A percentile compares a stretch with the other conserved stretches of the same genome.
Evolutionary conservation across 2,329 filamentous ascomycete species (phyloP).

Genomic region (Cercospora sp.): DNA sequence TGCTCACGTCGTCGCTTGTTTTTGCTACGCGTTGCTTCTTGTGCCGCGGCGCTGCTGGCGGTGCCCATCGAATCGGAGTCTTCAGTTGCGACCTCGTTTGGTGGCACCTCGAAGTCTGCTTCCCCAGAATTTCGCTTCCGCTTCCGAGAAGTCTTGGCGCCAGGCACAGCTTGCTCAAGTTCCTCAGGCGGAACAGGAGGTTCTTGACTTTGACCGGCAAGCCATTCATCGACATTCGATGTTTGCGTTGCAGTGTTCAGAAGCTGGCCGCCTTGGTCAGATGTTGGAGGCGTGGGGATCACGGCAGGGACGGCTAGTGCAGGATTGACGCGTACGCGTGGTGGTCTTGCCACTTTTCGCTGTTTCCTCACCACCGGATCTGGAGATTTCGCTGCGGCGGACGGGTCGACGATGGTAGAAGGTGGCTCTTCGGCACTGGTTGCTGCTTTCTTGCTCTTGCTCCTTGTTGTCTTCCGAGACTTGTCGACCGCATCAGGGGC

Average conservation of each 20-base stretch:
- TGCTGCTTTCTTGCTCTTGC: neutral
- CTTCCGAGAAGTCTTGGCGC: slow-evolving; percentile 18
- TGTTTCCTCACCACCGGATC: slow-evolving; percentile 1
- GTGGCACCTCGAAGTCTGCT: slow-evolving; percentile 20
- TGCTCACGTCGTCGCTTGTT: neutral
- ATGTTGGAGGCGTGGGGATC: slow-evolving; percentile 15
- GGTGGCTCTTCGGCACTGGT: neutral
- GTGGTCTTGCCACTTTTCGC: slow-evolving; percentile 4
- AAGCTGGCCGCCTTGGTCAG: slow-evolving; percentile 6
- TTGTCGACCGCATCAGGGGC: neutral
- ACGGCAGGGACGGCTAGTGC: slow-evolving; percentile 3
- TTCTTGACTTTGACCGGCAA: slow-evolving; percentile 17
- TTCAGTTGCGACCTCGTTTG: slow-evolving; percentile 12
- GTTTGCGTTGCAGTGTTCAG: neutral
- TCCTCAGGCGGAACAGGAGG: slow-evolving; percentile 15
- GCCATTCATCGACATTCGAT: slow-evolving; percentile 13
- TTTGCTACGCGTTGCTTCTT: slow-evolving; percentile 11
- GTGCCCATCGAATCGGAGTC: slow-evolving; percentile 11
- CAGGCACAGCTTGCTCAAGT: neutral
- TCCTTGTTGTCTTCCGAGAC: neutral
- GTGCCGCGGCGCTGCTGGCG: slow-evolving; percentile 2
- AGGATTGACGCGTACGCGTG: neutral
- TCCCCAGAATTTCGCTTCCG: slow-evolving; percentile 22
- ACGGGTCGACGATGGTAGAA: neutral
- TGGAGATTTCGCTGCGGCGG: neutral